Base-by-base conservation (phyloP, 2,329 filamentous ascomycete genomes). In the Tolypocladium ophioglossoides region DNA sequence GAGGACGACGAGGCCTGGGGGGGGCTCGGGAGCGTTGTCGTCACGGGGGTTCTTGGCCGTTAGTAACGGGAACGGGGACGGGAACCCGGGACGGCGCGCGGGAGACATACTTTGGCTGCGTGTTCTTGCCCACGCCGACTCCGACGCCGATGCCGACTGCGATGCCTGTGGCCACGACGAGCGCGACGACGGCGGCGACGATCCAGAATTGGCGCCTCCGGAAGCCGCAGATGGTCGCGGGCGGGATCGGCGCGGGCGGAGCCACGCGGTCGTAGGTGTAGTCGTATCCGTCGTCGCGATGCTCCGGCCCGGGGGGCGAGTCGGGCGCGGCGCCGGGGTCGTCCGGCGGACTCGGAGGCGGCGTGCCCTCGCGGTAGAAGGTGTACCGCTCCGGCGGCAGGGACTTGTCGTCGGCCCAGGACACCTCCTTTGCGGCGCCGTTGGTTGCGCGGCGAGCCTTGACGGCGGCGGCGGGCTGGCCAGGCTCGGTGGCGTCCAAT, bases 141-240 rank as follows among this genome's bases (percentile, higher is more conserved):
- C 71, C 72, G 2, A 72, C 67, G 0, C 69, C 70, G 6, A 75
- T 65, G 4, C 74, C 73, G 3, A 76, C 64, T 0, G 68, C 72
- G 1, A 76, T 64, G 2, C 68, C 73, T 1, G 74, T 54, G 20
- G 69, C 44, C 1, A 58, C 41, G 2, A 57, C 39, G 11, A 73
- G 34, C 8, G 71, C 50, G 1, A 63, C 53, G 5, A 66, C 51
- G 3, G 66, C 58, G 2, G 63, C 59, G 1, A 72, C 30, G 5
- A 73, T 50, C 70, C 70, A 75, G 44, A 75, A 69, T 37, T 64
- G 54, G 30, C 64, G 63, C 52, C 59, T 66, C 51, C 57, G 64
- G 49, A 71, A 37, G 2, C 70, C 59, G 41, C 53, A 62, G 9
- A 55, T 55, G 14, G 57, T 61, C 35, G 58, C 53, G 52, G 54